A percentile compares a stretch with the other conserved stretches of the same genome.
phyloP scores from a whole-genome alignment of 768 basidiomycete genomes.

The Mycena sanguinolenta region DNA sequence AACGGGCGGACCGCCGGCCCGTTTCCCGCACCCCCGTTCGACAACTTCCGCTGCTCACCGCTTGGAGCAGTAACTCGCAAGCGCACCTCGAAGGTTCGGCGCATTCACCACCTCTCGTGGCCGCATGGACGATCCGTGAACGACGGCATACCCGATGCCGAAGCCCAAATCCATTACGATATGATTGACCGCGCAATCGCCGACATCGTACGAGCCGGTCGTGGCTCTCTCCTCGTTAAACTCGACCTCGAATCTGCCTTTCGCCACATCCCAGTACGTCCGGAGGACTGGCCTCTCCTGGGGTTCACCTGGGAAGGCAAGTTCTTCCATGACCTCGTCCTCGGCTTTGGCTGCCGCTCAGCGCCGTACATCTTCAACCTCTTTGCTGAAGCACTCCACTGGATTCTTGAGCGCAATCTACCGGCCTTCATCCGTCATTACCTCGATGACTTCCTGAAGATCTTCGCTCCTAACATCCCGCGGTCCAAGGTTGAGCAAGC shows the following conservation, averaged over 20 bases:
- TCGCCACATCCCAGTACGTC: too few relatives aligned
- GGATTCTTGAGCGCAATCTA: not conserved
- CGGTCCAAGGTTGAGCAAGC: not conserved
- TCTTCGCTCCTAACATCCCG: not conserved
- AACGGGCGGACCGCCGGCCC: too few relatives aligned
- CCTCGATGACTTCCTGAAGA: not conserved
- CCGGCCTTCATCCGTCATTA: not conserved
- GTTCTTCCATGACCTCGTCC: too few relatives aligned
- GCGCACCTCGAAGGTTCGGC: not conserved
- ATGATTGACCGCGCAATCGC: not conserved
- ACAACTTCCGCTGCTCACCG: too few relatives aligned
- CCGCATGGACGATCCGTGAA: not conserved
- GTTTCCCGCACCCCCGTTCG: too few relatives aligned
- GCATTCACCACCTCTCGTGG: slow-evolving; percentile 1
- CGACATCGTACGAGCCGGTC: not conserved
- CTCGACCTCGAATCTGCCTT: too few relatives aligned
- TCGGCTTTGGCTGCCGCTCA: too few relatives aligned
- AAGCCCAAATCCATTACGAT: not conserved
- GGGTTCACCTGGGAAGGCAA: too few relatives aligned
- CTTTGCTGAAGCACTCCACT: too few relatives aligned
- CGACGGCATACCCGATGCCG: not conserved
- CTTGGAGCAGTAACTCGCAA: too few relatives aligned
- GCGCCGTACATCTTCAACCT: too few relatives aligned
- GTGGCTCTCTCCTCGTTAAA: not conserved
- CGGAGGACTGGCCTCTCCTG: too few relatives aligned